Evolutionary conservation across 176 grass and related monocot species (phyloP), one percentile per base, ranked within the genome.

Genomic region (Oryza meridionalis): DNA sequence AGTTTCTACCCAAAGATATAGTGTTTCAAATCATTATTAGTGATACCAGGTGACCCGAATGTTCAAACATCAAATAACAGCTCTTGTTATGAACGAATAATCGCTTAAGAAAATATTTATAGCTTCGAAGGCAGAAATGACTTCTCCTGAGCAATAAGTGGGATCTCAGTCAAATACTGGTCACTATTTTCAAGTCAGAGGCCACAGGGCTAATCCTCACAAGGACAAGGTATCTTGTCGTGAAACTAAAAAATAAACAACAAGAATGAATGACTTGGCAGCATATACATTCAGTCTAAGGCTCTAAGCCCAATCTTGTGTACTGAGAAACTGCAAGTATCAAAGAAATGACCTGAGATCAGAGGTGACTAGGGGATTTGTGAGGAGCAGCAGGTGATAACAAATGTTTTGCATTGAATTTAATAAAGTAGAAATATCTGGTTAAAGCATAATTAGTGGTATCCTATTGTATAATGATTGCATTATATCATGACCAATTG

Each of bases 341-440:
- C n/a, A 70, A 65, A 63, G 40, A 53, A 7, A 72, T 65, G 19
- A 58, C 17, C 29, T 51, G 27, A 31, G 29, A 65, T 33, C 44
- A 72, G 58, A 67, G 32, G 72, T 66, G 31, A 64, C 16, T 5
- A 0, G 2, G 70, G 72, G 70, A 50, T 64, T 50, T 87, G 6
- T 29, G 14, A 22, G 50, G 45, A 75, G 59, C 11, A 58, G 7
- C 59, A 82, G 15, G 51, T 15, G 15, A 6, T 6, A 42, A 65
- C 21, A 71, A 69, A 55, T 40, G 43, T 12, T 51, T 73, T 58
- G 55, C 10, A 51, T 74, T 70, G 32, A 55, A 79, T 13, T 80
- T 73, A 10, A 73, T 53, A 32, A 22, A 29, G 22, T 32, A 25
- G 50, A 67, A 84, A 88, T 47, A 84, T 59, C 79, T 74, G 55